These are phyloP conservation scores for Phytophthora ohioensis DNA, from an alignment of 352 stramenopile species.

Conservation along the genomic window DNA sequence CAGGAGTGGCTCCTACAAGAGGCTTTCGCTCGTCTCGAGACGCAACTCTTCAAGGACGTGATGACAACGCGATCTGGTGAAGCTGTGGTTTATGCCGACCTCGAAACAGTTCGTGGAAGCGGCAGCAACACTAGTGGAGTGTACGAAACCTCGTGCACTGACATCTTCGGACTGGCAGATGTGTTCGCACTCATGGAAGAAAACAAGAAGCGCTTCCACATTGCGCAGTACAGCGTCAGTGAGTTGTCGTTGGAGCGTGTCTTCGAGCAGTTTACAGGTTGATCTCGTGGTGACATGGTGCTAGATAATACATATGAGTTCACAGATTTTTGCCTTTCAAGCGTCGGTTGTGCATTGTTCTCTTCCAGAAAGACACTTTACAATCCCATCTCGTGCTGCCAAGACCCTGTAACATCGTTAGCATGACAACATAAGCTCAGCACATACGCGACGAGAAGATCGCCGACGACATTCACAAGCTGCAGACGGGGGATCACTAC, in stretches of 20 bases:
- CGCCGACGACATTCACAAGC: too few relatives aligned
- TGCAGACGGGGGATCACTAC: too few relatives aligned
- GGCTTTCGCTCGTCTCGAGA: slow-evolving; percentile 66
- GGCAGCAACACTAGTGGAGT: slow-evolving; percentile 62
- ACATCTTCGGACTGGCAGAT: slow-evolving; percentile 71
- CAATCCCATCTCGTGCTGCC: too few relatives aligned
- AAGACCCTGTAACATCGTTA: too few relatives aligned
- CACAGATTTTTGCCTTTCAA: too few relatives aligned
- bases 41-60: slow-evolving; percentile 55
- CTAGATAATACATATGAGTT: background rate
- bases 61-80: slow-evolving; percentile 57
- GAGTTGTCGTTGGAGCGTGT: slow-evolving; percentile 94
- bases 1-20: slow-evolving; percentile 83
- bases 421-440: too few relatives aligned
- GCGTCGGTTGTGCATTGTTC: too few relatives aligned
- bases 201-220: slow-evolving; percentile 71
- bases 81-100: slow-evolving; percentile 51
- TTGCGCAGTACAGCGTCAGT: slow-evolving; percentile 92
- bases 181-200: slow-evolving; percentile 85
- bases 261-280: slow-evolving; percentile 93
- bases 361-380: too few relatives aligned
- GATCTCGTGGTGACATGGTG: background rate
- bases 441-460: too few relatives aligned
- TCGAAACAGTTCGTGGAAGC: slow-evolving; percentile 60
- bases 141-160: slow-evolving; percentile 79